Evolutionary conservation across 129 eudicot species (phyloP).

Genomic region (Flaveria robusta): DNA sequence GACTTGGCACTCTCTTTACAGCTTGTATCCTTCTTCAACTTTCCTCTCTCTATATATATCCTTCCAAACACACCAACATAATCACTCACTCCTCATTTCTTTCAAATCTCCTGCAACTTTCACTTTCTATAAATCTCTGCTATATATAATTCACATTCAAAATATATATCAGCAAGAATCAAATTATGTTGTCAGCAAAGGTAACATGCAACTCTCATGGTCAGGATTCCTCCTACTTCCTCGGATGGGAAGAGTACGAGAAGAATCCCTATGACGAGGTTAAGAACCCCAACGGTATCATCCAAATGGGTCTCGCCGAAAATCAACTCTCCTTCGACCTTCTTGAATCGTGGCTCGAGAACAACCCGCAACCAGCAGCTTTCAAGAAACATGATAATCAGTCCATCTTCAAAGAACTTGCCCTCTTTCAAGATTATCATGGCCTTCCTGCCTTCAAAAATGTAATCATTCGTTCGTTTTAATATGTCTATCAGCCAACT

Average conservation of each 20-base stretch:
- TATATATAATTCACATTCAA: neutral
- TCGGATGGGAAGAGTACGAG: constrained; percentile 98
- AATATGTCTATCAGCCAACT: too few species aligned
- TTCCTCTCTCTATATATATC: constrained; percentile 32
- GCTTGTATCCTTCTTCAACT: constrained; percentile 30
- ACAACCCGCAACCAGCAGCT: constrained; percentile 72
- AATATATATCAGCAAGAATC: neutral
- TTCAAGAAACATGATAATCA: constrained; percentile 55
- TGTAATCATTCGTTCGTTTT: constrained; percentile 41
- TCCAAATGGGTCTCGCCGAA: constrained; percentile 97
- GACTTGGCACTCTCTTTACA: constrained; percentile 31
- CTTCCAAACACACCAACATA: constrained; percentile 35
- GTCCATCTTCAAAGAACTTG: constrained; percentile 75
- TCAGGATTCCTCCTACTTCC: constrained; percentile 91
- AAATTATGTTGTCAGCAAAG: constrained; percentile 63
- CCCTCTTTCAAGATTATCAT: constrained; percentile 95
- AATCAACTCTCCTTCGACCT: constrained; percentile 91
- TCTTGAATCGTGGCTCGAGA: constrained; percentile 74
- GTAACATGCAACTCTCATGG: constrained; percentile 82
- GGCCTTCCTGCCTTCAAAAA: constrained; percentile 96
- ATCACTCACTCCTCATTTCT: constrained; percentile 34
- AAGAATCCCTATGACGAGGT: constrained; percentile 76
- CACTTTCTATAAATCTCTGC: neutral
- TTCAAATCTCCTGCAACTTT: neutral
- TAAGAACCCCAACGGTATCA: constrained; percentile 72